These are phyloP conservation scores for Hypoxylon fragiforme DNA, from an alignment of 495 filamentous ascomycete genomes.

Conservation along the genomic window DNA sequence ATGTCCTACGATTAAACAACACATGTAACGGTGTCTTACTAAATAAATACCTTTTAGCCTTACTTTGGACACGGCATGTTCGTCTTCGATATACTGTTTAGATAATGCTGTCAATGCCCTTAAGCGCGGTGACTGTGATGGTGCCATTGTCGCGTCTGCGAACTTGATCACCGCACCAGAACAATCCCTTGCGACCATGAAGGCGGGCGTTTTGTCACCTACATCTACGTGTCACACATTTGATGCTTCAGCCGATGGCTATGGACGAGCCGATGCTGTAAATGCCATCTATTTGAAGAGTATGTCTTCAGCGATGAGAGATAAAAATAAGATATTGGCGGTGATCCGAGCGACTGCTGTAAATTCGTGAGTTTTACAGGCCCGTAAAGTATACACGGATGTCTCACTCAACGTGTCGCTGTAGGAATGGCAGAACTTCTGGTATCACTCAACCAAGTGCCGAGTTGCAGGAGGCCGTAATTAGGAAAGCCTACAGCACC, in stretches of 20 bases:
- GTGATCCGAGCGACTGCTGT: slow-evolving; percentile 51
- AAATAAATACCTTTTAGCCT: slow-evolving; percentile 55
- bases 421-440: slow-evolving; percentile 47
- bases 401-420: not conserved
- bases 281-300: slow-evolving; percentile 48
- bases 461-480: slow-evolving; percentile 49
- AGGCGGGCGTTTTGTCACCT: slow-evolving; percentile 47
- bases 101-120: slow-evolving; percentile 43
- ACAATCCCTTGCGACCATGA: slow-evolving; percentile 38
- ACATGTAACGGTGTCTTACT: not conserved
- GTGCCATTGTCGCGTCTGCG: slow-evolving; percentile 44
- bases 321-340: slow-evolving; percentile 51
- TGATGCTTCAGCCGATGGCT: slow-evolving; percentile 40
- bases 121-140: slow-evolving; percentile 41
- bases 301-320: slow-evolving; percentile 46
- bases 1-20: no score
- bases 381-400: not conserved
- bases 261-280: slow-evolving; percentile 35
- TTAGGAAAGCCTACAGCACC: slow-evolving; percentile 41
- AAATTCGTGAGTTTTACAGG: slow-evolving; percentile 38
- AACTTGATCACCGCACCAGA: slow-evolving; percentile 45
- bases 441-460: slow-evolving; percentile 51
- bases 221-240: slow-evolving; percentile 50
- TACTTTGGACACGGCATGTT: slow-evolving; percentile 57
- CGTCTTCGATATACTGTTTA: slow-evolving; percentile 45